A percentile compares a stretch with the other conserved stretches of the same genome.
Evolutionary conservation across 1,284 basidiomycete genomes (phyloP).

Genomic region (Cutaneotrichosporon sp.): DNA sequence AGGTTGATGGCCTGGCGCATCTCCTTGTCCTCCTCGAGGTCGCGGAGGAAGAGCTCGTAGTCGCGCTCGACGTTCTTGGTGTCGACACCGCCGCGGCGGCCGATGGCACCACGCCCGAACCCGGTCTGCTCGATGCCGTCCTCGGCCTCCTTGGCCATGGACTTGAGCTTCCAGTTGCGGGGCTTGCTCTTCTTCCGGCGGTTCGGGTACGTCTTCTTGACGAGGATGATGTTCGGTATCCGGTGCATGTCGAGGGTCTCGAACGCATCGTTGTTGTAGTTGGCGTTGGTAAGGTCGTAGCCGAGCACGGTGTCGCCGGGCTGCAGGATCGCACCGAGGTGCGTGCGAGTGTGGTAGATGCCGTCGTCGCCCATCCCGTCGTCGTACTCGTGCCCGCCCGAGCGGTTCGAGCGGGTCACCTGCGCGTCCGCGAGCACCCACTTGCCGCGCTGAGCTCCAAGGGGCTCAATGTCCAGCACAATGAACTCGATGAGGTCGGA

Average conservation of each 20-base stretch:
- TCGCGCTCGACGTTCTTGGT: constrained; percentile 93
- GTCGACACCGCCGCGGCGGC: constrained; percentile 85
- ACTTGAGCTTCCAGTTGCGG: constrained; percentile 84
- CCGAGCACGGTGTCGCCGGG: constrained; percentile 93
- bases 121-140: constrained; percentile 65
- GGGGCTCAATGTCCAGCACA: constrained; percentile 89
- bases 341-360: constrained; percentile 94
- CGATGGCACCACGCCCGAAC: constrained; percentile 76
- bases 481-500: constrained; percentile 93
- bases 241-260: constrained; percentile 71
- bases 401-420: constrained; percentile 78
- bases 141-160: constrained; percentile 91
- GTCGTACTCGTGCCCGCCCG: constrained; percentile 48
- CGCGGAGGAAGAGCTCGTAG: constrained; percentile 93
- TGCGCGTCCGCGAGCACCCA: constrained; percentile 90
- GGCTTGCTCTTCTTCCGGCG: constrained; percentile 85
- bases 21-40: constrained; percentile 96
- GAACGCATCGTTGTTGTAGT: constrained; percentile 90
- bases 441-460: constrained; percentile 68
- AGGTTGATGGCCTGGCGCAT: constrained; percentile 85
- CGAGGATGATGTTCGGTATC: constrained; percentile 88
- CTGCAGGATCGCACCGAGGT: constrained; percentile 91
- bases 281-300: constrained; percentile 82
- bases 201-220: constrained; percentile 96
- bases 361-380: constrained; percentile 61